Base-by-base conservation (phyloP, 345 rosid species). In the Eucalyptus lansdowneana region DNA sequence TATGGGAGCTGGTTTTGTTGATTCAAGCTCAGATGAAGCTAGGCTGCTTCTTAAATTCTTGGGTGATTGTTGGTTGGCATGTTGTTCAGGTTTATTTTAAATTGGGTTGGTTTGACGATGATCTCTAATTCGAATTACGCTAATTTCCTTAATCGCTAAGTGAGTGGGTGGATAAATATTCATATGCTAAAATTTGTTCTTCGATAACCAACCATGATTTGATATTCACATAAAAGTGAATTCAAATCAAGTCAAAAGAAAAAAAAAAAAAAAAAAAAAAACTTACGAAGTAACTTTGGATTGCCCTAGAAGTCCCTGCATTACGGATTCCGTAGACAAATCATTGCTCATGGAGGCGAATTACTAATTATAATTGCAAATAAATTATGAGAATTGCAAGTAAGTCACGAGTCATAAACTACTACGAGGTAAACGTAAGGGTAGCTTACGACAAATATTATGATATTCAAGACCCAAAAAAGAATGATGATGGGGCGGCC, bases 121-220 rank as follows among this genome's bases (percentile, higher is more conserved):
- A 27, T 27, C 69, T 60, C 16, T 1, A 0, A 60, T 60, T 27
- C 1, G 0, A 62, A 62, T 62, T 60, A 60, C 16, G 6, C 8
- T 27, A 62, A 27, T 53, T 19, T 53, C 25, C 25, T 8, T 8
- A 53, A 19, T 19, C 3, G 0, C 8, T 25, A 27, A 60, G 24
- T 24, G 0, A 60, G 24, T 24, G 0, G 16, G 8, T 5, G 67
- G 16, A 3, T 27, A 60, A 60, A 27, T 27, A 27, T 12, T 27
- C 8, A 3, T 0, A 12, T 25, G 15, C 1, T 2, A 0, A 60
- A 27, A 60, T 60, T 60, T 8, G 7, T 2, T 60, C 0, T 60
- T 13, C 3, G 12, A 13, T 27, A 0, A 0, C 4, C 6, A 60
- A 60, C 0, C 9, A 27, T 6, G 8, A 27, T 27, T n/a, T n/a